Conservation (phyloP, 768 basidiomycete species). For the Hypholoma sublateritium region DNA sequence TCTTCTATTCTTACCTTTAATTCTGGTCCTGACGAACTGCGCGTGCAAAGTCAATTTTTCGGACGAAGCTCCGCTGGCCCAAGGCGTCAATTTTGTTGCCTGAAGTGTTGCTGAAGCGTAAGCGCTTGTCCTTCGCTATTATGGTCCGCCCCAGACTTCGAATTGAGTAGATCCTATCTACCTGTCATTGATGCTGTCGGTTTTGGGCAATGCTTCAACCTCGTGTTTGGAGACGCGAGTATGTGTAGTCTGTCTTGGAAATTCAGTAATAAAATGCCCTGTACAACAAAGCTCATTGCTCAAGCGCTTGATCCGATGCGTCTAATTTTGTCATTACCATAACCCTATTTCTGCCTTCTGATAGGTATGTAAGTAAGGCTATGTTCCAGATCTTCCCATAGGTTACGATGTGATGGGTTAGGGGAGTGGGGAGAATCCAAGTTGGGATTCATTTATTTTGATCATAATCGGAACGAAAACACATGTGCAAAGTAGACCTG, state of each 20-base stretch:
- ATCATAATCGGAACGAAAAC: constrained; percentile 10
- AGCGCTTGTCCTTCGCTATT: constrained; percentile 2
- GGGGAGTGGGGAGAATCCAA: constrained; percentile 15
- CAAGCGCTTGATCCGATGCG: constrained; percentile 8
- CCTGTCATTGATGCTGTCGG: constrained; percentile 1
- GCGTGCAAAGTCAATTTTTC: constrained; percentile 74
- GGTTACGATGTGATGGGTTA: not conserved
- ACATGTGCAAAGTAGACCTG: constrained; percentile 13
- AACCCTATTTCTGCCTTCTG: not conserved
- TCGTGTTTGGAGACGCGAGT: constrained; percentile 8
- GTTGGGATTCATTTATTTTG: constrained; percentile 19
- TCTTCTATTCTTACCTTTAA: constrained; percentile 10
- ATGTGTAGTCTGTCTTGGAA: not conserved
- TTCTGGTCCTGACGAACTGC: constrained; percentile 9
- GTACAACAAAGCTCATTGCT: not conserved
- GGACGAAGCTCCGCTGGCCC: constrained; percentile 84
- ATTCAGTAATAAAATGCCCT: not conserved
- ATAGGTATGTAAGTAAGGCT: constrained; percentile 1
- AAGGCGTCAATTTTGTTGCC: constrained; percentile 82
- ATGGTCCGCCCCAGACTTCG: constrained; percentile 6
- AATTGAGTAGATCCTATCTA: constrained; percentile 4
- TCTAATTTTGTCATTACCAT: not conserved
- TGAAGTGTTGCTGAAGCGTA: constrained; percentile 21
- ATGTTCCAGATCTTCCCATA: not conserved
- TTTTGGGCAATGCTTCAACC: not conserved